These are phyloP conservation scores for Neoboletus magnificus DNA, from an alignment of 768 basidiomycete genomes.

Conservation along the genomic window DNA sequence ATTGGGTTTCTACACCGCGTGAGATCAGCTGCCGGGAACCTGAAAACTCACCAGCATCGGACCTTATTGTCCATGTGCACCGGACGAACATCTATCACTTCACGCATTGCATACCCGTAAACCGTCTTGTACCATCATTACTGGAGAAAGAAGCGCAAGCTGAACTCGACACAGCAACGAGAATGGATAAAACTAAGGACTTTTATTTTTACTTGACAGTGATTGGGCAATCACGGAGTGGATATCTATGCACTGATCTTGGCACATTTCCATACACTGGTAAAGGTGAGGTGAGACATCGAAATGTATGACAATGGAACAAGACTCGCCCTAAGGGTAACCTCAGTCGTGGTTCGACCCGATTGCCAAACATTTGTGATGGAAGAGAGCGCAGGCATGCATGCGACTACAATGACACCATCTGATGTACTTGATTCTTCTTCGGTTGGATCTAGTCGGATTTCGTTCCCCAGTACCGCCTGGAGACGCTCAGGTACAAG, in stretches of 20 bases:
- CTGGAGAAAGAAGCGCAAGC: background rate
- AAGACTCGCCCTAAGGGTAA: constrained; percentile 53
- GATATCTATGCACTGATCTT: constrained; percentile 68
- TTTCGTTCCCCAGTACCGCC: constrained; percentile 54
- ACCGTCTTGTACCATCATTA: background rate
- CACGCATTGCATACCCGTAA: background rate
- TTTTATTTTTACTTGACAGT: constrained; percentile 37
- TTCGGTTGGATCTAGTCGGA: constrained; percentile 80
- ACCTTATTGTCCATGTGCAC: background rate
- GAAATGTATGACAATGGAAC: constrained; percentile 15
- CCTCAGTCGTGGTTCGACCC: constrained; percentile 56
- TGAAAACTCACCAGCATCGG: background rate
- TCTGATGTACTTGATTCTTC: constrained; percentile 56
- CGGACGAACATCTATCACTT: background rate
- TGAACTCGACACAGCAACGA: background rate
- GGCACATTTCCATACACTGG: constrained; percentile 70
- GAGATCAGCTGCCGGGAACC: background rate
- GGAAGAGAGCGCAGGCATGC: constrained; percentile 83
- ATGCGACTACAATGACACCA: constrained; percentile 74
- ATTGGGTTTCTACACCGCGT: background rate
- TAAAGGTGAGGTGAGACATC: background rate
- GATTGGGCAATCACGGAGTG: constrained; percentile 73
- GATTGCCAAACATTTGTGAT: constrained; percentile 87
- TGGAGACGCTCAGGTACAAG: constrained; percentile 27
- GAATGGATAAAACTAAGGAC: constrained; percentile 2